Evolutionary conservation across 371 early-diverging fungal genomes (phyloP).

Genomic region (Parasitella parasitica): DNA sequence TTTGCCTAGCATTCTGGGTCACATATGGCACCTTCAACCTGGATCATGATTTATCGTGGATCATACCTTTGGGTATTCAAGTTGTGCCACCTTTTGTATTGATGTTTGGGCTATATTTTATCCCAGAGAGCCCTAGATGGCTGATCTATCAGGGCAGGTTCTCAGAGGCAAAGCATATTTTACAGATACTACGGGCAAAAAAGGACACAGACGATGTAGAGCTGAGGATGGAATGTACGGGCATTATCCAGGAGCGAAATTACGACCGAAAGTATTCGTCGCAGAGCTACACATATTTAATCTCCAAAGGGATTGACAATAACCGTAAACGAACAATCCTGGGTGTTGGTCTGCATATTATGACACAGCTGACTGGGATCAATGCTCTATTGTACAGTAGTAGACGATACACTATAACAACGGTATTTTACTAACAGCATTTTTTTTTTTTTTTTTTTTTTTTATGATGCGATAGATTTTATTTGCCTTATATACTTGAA

Average conservation of each 20-base stretch:
- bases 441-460: neutral
- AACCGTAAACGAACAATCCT: slow-evolving; percentile 60
- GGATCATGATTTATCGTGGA: slow-evolving; percentile 49
- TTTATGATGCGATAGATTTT: no score
- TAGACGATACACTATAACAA: no score
- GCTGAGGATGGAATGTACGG: slow-evolving; percentile 57
- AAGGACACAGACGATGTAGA: slow-evolving; percentile 11
- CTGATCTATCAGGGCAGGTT: slow-evolving; percentile 61
- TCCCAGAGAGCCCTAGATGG: slow-evolving; percentile 93
- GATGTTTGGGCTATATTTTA: slow-evolving; percentile 58
- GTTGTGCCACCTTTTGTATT: slow-evolving; percentile 69
- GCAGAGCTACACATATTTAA: slow-evolving; percentile 55
- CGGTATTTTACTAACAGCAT: neutral
- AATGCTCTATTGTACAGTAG: slow-evolving; percentile 68
- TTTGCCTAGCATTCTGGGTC: slow-evolving; percentile 45
- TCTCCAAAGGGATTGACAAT: slow-evolving; percentile 53
- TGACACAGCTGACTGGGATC: slow-evolving; percentile 80
- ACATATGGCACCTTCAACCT: slow-evolving; percentile 31
- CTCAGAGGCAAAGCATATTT: slow-evolving; percentile 68
- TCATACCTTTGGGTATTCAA: slow-evolving; percentile 75
- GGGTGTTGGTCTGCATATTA: slow-evolving; percentile 71
- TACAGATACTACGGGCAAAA: slow-evolving; percentile 63
- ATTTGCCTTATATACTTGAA: slow-evolving; percentile 66
- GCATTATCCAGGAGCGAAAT: slow-evolving; percentile 70
- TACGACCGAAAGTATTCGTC: slow-evolving; percentile 72